These are phyloP conservation scores for Micractinium conductrix DNA, from an alignment of 139 green algal species.

Conservation along the genomic window DNA sequence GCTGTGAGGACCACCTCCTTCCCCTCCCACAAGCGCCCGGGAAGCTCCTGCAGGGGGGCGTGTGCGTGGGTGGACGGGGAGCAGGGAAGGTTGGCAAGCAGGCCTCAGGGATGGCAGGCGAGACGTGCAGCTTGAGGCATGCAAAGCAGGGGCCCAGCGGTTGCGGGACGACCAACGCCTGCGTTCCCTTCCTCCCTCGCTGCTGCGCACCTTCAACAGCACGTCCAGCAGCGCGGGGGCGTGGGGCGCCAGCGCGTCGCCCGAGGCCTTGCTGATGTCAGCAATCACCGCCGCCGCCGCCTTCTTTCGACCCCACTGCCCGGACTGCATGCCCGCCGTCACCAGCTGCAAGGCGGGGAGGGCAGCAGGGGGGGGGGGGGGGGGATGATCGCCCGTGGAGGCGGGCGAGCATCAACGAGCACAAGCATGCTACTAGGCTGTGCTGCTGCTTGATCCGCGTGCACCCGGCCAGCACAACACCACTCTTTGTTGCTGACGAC, in stretches of 20 bases:
- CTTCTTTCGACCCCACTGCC: slow-evolving; percentile 73
- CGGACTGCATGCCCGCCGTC: slow-evolving; percentile 23
- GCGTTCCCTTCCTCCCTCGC: no score
- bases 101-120: not conserved
- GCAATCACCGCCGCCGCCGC: slow-evolving; percentile 51
- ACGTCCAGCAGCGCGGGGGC: slow-evolving; percentile 16
- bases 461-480: no score
- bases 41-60: slow-evolving; percentile 38
- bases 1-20: slow-evolving; percentile 76
- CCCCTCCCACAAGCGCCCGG: slow-evolving; percentile 81
- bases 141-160: no score
- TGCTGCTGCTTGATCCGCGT: no score
- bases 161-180: no score
- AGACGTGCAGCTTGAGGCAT: no score
- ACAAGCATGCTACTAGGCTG: no score
- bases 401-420: no score
- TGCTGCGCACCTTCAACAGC: slow-evolving; percentile 56
- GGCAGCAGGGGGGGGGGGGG: no score
- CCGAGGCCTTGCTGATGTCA: slow-evolving; percentile 24
- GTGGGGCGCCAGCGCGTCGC: slow-evolving; percentile 53
- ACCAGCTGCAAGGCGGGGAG: slow-evolving; percentile 18
- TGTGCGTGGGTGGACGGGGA: not conserved
- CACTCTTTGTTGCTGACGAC: no score
- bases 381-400: no score
- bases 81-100: not conserved